Evolutionary conservation across 2,329 filamentous ascomycete genomes (phyloP).

Genomic region (Phyllosticta capitalensis): DNA sequence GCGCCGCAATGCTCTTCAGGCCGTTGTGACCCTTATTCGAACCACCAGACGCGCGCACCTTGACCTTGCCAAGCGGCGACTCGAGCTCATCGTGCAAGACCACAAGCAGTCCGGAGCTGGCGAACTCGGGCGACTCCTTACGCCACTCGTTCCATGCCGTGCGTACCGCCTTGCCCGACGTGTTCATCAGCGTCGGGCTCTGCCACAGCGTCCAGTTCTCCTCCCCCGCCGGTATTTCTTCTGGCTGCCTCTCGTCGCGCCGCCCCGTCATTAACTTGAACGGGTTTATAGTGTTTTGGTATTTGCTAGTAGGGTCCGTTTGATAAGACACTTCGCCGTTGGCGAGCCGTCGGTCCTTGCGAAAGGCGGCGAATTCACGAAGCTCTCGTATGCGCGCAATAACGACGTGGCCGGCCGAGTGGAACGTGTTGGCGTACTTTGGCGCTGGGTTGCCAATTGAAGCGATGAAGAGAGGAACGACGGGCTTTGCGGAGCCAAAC

Average conservation of each 20-base stretch:
- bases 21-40: conserved; percentile 38
- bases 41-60: conserved; percentile 49
- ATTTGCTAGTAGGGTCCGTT: background rate
- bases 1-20: conserved; percentile 31
- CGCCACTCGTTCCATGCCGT: conserved; percentile 8
- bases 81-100: conserved; percentile 88
- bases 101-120: conserved; percentile 46
- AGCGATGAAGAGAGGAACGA: conserved; percentile 58
- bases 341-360: conserved; percentile 17
- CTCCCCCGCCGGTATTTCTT: conserved; percentile 12
- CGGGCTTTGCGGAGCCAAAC: background rate
- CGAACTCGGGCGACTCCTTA: conserved; percentile 12
- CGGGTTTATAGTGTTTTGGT: background rate
- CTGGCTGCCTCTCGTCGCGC: background rate
- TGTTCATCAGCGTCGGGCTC: conserved; percentile 74
- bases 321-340: conserved; percentile 19
- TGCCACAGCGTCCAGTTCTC: conserved; percentile 57
- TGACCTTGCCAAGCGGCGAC: conserved; percentile 56
- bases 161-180: conserved; percentile 54
- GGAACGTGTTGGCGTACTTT: conserved; percentile 64
- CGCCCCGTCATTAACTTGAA: background rate
- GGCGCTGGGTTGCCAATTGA: conserved; percentile 74
- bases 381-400: conserved; percentile 42
- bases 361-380: conserved; percentile 32
- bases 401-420: conserved; percentile 77